Evolutionary conservation across 306 rosid genomes (phyloP).

Genomic region (Argentina anserina): DNA sequence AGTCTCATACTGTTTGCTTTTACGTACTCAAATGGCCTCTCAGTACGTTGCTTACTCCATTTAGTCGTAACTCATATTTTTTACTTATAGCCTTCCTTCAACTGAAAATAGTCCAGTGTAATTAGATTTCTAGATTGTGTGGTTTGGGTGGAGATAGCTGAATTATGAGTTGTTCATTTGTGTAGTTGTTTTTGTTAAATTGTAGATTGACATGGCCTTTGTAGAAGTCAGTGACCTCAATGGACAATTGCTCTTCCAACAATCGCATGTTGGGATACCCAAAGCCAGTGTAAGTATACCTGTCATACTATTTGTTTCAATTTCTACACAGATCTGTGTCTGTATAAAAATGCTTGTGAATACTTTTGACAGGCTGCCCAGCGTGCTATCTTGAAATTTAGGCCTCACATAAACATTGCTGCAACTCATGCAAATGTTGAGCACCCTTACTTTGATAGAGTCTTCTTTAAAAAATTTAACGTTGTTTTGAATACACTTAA

Average conservation of each 20-base stretch:
- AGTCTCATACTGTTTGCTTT: not conserved
- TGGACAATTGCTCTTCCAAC: conserved; percentile 92
- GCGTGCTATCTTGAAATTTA: conserved; percentile 89
- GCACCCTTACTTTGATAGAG: conserved; percentile 71
- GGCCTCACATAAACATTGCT: conserved; percentile 77
- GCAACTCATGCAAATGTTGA: conserved; percentile 87
- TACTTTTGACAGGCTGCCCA: conserved; percentile 80
- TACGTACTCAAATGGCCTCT: not conserved
- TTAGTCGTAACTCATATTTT: not conserved
- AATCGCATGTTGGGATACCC: conserved; percentile 92
- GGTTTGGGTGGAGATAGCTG: conserved; percentile 15
- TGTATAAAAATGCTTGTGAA: conserved; percentile 25
- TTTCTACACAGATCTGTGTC: conserved; percentile 10
- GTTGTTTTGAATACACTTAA: conserved; percentile 95
- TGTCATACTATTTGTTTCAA: conserved; percentile 11
- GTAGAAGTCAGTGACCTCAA: conserved; percentile 99
- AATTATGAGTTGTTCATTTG: conserved; percentile 5
- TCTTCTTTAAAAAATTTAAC: conserved; percentile 79
- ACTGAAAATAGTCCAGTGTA: not conserved
- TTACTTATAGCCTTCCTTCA: not conserved
- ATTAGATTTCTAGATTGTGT: conserved; percentile 3
- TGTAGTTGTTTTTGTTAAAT: conserved; percentile 18
- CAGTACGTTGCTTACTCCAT: not conserved
- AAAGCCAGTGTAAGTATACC: conserved; percentile 75
- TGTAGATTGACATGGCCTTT: conserved; percentile 94